These are phyloP conservation scores for Aquilaria agallochum DNA, from an alignment of 441 rosid genomes.

Conservation along the genomic window DNA sequence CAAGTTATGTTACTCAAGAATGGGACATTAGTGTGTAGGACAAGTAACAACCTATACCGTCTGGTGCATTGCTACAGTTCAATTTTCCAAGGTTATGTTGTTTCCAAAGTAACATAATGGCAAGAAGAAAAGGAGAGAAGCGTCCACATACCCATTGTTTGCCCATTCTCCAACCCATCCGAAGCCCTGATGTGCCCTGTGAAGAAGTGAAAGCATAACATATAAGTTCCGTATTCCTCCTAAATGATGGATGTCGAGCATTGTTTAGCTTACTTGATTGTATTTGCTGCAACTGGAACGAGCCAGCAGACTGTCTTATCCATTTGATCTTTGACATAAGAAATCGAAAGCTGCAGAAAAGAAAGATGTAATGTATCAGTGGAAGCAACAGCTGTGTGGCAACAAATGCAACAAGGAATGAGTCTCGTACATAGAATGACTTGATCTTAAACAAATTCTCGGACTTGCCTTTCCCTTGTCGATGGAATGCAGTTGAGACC, in stretches of 20 bases:
- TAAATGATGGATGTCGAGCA: neutral
- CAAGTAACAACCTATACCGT: constrained; percentile 2
- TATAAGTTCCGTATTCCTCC: neutral
- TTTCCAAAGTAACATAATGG: neutral
- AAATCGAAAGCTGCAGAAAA: constrained; percentile 60
- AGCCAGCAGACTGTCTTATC: constrained; percentile 92
- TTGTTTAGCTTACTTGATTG: constrained; percentile 67
- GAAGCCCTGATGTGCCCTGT: constrained; percentile 67
- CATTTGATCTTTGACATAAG: constrained; percentile 92
- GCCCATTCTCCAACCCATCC: constrained; percentile 88
- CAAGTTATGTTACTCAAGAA: neutral
- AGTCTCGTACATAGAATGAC: too few species aligned
- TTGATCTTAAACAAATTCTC: neutral
- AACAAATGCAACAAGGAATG: constrained; percentile 1
- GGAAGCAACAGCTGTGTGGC: neutral
- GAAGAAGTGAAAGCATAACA: constrained; percentile 18
- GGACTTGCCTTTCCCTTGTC: constrained; percentile 52
- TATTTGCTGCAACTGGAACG: constrained; percentile 89
- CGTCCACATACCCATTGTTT: constrained; percentile 43
- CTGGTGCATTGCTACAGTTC: neutral
- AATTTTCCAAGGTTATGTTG: neutral
- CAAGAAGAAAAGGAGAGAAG: neutral
- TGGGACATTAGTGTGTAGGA: neutral
- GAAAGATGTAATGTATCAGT: neutral
- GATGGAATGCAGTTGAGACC: constrained; percentile 47